Evolutionary conservation across 345 rosid genomes (phyloP).

Genomic region (Luvunga scandens): DNA sequence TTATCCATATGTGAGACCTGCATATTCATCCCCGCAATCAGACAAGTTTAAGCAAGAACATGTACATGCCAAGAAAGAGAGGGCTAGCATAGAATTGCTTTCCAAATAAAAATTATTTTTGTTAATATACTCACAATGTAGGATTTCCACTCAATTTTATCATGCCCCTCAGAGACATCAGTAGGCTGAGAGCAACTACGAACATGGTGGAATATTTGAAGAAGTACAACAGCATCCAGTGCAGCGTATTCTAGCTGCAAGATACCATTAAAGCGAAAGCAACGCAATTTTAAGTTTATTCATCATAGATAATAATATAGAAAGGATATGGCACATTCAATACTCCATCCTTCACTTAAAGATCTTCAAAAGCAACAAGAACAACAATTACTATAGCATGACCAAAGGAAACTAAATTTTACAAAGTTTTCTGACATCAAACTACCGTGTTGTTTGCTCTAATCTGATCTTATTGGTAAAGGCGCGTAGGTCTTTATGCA

Average conservation of each 20-base stretch:
- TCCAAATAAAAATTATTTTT: neutral
- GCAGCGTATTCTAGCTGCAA: constrained; percentile 93
- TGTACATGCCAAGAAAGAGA: neutral
- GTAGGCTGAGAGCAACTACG: constrained; percentile 40
- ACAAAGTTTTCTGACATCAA: neutral
- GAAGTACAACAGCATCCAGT: constrained; percentile 82
- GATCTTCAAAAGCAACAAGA: neutral
- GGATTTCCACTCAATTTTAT: constrained; percentile 71
- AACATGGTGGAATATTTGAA: constrained; percentile 67
- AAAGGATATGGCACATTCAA: neutral
- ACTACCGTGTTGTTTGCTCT: neutral
- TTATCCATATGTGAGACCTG: constrained; percentile 62
- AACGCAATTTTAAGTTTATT: neutral
- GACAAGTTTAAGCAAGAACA: neutral
- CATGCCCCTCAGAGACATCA: constrained; percentile 30
- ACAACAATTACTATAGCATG: neutral
- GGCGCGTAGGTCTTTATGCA: neutral
- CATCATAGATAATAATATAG: neutral
- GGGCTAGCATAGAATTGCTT: neutral
- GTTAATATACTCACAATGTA: constrained; percentile 50
- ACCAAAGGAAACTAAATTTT: neutral
- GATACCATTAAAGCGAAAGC: neutral
- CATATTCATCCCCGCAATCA: neutral
- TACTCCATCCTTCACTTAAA: neutral
- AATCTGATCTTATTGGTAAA: neutral